Evolutionary conservation across 805 yeast genomes (phyloP), one percentile per base, ranked within the genome.

Genomic region (Metschnikowia lunata): DNA sequence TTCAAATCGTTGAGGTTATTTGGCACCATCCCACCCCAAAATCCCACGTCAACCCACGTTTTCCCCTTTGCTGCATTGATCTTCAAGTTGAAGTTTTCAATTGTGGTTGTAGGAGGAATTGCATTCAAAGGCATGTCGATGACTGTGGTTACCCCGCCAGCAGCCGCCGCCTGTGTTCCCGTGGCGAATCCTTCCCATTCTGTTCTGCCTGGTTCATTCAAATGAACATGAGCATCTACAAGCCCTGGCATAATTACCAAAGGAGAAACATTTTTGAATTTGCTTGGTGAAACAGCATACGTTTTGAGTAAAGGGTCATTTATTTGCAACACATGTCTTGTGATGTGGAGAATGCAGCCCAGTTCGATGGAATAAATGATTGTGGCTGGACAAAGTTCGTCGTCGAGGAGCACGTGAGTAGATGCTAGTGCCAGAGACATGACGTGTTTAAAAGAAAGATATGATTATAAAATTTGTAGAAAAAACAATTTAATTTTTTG

Each of bases 131-230:
- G 98, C 98, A 90, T 90, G 62, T 90, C 98, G 14, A 90, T 77
- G 14, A 90, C 95, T 0, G 97, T 89, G 23, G 98, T 90, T 39
- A 90, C 97, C 46, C 98, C 98, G 13, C 98, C 98, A 10, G 90
- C 75, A 0, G 95, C 95, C 0, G 97, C 97, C 2, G 96, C 86
- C 60, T 83, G 83, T 0, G 98, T 90, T 0, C 98, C 98, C 0
- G 96, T 85, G n/a, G 82, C 96, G 61, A 91, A 90, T 1, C 98
- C 98, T 64, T 90, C 98, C 98, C 98, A 90, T 50, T 89, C 96
- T 1, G 97, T 90, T 55, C 97, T 72, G n/a, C 98, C 98, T 0
- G 98, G 97, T 58, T 91, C 98, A 62, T 91, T 91, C 54, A 90
- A 69, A 59, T 90, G 98, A 26, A 90, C 98, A 62, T 90, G 98